These are phyloP conservation scores for Wickerhamiella azymoides DNA, from an alignment of 805 yeast species.

Conservation along the genomic window DNA sequence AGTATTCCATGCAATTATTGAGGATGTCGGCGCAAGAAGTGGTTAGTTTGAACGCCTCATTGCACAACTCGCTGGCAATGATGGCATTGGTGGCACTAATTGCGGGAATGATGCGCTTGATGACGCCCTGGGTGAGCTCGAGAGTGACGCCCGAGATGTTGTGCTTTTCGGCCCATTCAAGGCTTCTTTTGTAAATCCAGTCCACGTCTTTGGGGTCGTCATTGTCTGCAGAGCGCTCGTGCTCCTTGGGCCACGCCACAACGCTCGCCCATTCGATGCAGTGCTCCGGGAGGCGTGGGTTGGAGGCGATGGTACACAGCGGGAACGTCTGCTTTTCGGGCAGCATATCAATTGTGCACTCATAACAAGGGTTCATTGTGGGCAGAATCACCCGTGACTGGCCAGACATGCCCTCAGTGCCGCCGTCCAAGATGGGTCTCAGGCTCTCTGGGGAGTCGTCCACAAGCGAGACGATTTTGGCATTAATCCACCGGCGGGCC, in stretches of 20 bases:
- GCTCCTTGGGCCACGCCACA: conserved; percentile 47
- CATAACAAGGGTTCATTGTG: conserved; percentile 77
- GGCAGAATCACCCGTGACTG: conserved; percentile 82
- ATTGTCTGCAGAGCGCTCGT: conserved; percentile 40
- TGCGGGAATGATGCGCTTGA: conserved; percentile 84
- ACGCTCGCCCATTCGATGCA: conserved; percentile 84
- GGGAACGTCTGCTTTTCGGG: conserved; percentile 54
- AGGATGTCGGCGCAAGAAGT: conserved; percentile 54
- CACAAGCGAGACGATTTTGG: conserved; percentile 49
- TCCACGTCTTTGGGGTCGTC: conserved; percentile 55
- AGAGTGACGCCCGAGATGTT: conserved; percentile 60
- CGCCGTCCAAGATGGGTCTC: conserved; percentile 79
- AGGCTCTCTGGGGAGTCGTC: conserved; percentile 35
- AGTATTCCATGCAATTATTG: conserved; percentile 72
- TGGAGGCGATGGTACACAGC: conserved; percentile 84
- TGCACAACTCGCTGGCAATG: conserved; percentile 78
- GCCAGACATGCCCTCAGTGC: conserved; percentile 89
- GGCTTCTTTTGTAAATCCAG: conserved; percentile 44
- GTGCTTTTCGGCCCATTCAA: conserved; percentile 45
- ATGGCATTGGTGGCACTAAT: conserved; percentile 90
- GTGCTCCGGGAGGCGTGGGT: conserved; percentile 90
- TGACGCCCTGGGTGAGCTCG: conserved; percentile 66
- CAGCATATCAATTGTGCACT: conserved; percentile 70
- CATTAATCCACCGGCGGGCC: conserved; percentile 84
- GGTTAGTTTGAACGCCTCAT: conserved; percentile 68